Evolutionary conservation across 208 protist genomes (phyloP), one percentile per base, ranked within the genome.

Genomic region (Phytomonas sp.): DNA sequence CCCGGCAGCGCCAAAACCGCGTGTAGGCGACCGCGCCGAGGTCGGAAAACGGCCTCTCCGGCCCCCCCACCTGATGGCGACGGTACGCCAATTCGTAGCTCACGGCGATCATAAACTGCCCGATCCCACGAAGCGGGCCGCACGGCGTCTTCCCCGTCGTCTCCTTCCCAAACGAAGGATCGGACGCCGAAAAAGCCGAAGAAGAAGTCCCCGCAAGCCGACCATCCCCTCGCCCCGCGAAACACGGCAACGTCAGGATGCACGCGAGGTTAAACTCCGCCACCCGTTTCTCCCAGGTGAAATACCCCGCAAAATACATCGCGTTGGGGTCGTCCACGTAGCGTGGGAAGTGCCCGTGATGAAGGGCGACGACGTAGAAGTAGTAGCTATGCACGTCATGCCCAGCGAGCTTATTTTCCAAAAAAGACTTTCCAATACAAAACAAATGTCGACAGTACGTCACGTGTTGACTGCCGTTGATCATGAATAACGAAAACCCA

Each of bases 1-100:
- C 68, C 28, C 76, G 69, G 9, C 75, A 70, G 17, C 74, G 77
- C 97, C 96, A 98, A 74, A 96, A 98, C 29, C 86, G 88, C 28
- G 91, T 74, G 75, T 97, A 99, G 26, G 87, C 87, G 0, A 92
- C 72, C 34, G 91, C 78, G 17, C 99, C 99, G 17, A 99, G 87
- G 81, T 99, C 98, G 23, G 96, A 98, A 6, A 99, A 93, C 9
- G 99, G 99, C 76, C 93, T 96, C 77, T 99, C 98, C 29, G 99
- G 99, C 5, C 95, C 95, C 30, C 99, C 98, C 11, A 97, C 77
- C 60, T 98, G 94, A 29, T 80, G 71, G 46, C 99, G 95, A 0
- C 89, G 91, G 80, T 98, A 98, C 8, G 97, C 96, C 0, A 99
- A 78, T 79, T 99, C 98, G 80, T 99, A 99, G 65, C 91, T 98